These are phyloP conservation scores for Naganishia friedmannii DNA, from an alignment of 768 basidiomycete species.

Conservation along the genomic window DNA sequence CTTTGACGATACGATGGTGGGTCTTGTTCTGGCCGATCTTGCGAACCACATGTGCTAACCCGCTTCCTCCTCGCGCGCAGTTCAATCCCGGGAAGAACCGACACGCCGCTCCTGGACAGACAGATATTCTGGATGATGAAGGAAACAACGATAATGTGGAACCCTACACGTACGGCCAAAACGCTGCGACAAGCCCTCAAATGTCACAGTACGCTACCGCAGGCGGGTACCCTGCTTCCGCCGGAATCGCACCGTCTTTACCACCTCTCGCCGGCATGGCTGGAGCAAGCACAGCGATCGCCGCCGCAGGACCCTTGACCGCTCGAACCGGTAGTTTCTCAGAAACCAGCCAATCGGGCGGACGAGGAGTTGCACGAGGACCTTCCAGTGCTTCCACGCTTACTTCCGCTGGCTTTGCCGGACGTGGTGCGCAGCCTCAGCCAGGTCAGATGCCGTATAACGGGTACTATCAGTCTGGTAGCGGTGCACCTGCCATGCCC, in stretches of 20 bases:
- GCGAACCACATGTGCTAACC: not conserved
- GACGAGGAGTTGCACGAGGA: constrained; percentile 32
- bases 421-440: constrained; percentile 39
- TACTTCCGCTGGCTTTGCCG: constrained; percentile 49
- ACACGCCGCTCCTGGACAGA: constrained; percentile 36
- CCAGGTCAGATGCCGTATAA: constrained; percentile 18
- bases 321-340: constrained; percentile 10
- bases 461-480: constrained; percentile 5
- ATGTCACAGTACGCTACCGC: constrained; percentile 46
- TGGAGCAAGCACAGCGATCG: not conserved
- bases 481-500: not conserved
- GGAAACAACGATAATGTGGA: constrained; percentile 37
- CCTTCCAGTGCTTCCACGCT: constrained; percentile 41
- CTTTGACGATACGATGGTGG: constrained; percentile 51
- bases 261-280: constrained; percentile 2
- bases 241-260: constrained; percentile 14
- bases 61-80: constrained; percentile 27
- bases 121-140: constrained; percentile 41
- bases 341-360: constrained; percentile 8
- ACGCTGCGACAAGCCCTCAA: constrained; percentile 35
- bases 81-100: constrained; percentile 47
- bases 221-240: constrained; percentile 32
- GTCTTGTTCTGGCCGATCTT: constrained; percentile 8
- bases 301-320: constrained; percentile 1
- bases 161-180: constrained; percentile 41